Evolutionary conservation across 768 basidiomycete species (phyloP).

Genomic region (Rhizopogon vesiculosus): DNA sequence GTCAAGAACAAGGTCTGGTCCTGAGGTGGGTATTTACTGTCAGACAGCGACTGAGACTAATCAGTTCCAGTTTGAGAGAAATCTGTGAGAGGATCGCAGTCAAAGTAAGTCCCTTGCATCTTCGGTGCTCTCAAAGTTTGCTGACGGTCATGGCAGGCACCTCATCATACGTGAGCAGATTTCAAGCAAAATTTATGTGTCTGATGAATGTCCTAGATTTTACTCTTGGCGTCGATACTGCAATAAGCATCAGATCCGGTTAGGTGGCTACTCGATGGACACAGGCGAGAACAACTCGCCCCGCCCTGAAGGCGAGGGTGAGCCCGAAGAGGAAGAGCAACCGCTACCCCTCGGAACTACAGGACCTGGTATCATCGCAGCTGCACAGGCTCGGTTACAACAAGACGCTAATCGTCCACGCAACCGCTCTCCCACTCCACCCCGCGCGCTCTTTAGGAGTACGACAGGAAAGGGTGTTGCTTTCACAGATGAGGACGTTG

Average conservation of each 20-base stretch:
- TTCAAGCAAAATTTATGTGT: background rate
- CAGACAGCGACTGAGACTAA: background rate
- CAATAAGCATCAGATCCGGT: conserved; percentile 89
- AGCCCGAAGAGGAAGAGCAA: conserved; percentile 38
- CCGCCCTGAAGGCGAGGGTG: conserved; percentile 37
- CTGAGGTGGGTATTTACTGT: conserved; percentile 48
- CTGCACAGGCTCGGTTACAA: conserved; percentile 37
- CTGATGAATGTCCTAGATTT: conserved; percentile 44
- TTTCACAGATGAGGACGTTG: conserved; percentile 80
- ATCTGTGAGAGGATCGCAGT: conserved; percentile 86
- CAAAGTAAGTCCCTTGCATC: conserved; percentile 43
- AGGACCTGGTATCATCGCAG: conserved; percentile 41
- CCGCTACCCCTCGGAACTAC: conserved; percentile 28
- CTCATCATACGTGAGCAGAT: conserved; percentile 74
- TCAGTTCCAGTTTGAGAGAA: conserved; percentile 48
- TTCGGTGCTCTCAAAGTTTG: background rate
- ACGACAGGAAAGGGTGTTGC: conserved; percentile 90
- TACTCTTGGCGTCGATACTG: conserved; percentile 91
- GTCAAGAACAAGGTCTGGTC: conserved; percentile 82
- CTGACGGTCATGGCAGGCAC: conserved; percentile 48
- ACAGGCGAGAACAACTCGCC: conserved; percentile 45
- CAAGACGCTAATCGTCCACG: conserved; percentile 36
- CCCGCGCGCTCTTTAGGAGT: conserved; percentile 72
- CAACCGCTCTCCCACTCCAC: conserved; percentile 75
- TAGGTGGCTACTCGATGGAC: conserved; percentile 81